These are phyloP conservation scores for Melastoma malabathricum DNA, from an alignment of 345 rosid genomes.

Conservation along the genomic window DNA sequence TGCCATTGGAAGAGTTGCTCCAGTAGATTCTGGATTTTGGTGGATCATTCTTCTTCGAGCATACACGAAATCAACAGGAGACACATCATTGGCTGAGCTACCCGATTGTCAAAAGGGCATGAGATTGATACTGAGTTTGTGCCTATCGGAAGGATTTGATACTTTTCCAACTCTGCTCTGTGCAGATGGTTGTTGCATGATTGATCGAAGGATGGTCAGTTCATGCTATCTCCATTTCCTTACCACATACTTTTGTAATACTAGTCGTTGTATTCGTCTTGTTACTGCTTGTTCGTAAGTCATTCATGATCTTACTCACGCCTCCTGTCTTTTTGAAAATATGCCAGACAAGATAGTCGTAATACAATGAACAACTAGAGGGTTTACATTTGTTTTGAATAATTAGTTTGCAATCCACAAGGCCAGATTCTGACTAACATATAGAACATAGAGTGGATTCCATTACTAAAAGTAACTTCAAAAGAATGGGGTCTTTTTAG, in stretches of 20 bases:
- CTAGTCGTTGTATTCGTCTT: no score
- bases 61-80: slow-evolving; percentile 86
- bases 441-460: no score
- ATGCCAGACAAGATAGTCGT: no score
- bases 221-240: neutral
- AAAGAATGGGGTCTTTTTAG: no score
- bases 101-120: slow-evolving; percentile 98
- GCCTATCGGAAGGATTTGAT: slow-evolving; percentile 91
- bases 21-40: slow-evolving; percentile 97
- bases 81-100: slow-evolving; percentile 63
- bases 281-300: no score
- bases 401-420: no score
- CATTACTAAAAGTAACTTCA: no score
- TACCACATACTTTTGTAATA: neutral
- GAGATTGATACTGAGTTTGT: slow-evolving; percentile 73
- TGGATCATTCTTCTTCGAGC: slow-evolving; percentile 92
- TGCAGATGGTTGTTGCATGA: slow-evolving; percentile 97
- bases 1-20: slow-evolving; percentile 97
- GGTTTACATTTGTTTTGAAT: no score
- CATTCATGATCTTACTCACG: no score
- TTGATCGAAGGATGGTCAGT: slow-evolving; percentile 97
- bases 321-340: no score
- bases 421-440: no score
- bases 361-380: no score
- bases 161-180: slow-evolving; percentile 96